Base-by-base conservation (phyloP, 2,329 filamentous ascomycete species). In the Diaporthe citriasiana region DNA sequence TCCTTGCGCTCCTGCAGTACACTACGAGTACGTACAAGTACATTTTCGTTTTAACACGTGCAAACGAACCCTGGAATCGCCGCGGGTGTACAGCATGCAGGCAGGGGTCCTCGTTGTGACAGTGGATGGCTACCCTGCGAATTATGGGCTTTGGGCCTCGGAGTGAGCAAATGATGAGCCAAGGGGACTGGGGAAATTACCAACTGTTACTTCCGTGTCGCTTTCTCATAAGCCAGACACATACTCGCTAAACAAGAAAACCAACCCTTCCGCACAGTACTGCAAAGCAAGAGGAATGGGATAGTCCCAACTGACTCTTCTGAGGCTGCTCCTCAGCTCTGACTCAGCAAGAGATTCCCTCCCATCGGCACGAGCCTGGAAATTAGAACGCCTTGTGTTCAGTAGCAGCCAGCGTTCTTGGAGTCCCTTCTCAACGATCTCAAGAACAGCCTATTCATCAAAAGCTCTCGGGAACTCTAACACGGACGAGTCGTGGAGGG, bases 101-200 rank as follows among this genome's bases (percentile, higher is more conserved):
- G 53, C 22, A 40, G 56, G 35, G 35, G 56, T 38, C 10, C 22
- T 40, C 13, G 45, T 22, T 19, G 45, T 51, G 22, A 51, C 4
- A n/a, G 47, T 51, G 47, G 47, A 51, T 51, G 47, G 22, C 17
- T 22, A 51, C 57, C 57, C 33, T 17, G n/a, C 35, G 17, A 42
- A 35, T 50, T 35, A 27, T 65, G 60, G 60, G 25, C 10, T 65
- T 35, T n/a, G 27, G 30, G 42, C 27, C 60, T 65, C 42, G 60
- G 60, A 1, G 60, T 50, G 42, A 25, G 59, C 59, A 42, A 47
- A n/a, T 65, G 60, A 50, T 50, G 60, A 35, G 30, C 42, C 1
- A 65, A 65, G 27, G 42, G 27, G 27, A 33, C 38, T 45, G 57
- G 57, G 25, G 27, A 33, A 47, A 65, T 50, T 65, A n/a, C 40